Evolutionary conservation across 2,329 filamentous ascomycete species (phyloP).

Genomic region (Clarireedia monteithiana): DNA sequence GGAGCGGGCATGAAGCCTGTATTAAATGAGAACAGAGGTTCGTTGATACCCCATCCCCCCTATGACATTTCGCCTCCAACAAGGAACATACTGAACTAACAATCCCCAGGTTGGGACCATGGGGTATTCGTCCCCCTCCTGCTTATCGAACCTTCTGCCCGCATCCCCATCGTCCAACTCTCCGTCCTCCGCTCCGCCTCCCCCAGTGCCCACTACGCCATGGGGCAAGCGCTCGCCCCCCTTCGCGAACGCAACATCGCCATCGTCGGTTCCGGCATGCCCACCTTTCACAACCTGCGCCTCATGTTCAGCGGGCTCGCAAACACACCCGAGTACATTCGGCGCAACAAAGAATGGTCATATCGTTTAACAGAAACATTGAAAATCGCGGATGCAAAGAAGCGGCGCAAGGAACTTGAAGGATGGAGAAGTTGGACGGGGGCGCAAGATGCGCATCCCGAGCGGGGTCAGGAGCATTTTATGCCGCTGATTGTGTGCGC

Average conservation of each 20-base stretch:
- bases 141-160: conserved; percentile 19
- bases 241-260: conserved; percentile 60
- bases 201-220: conserved; percentile 55
- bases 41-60: background rate
- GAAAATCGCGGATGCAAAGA: conserved; percentile 28
- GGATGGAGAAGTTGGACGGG: conserved; percentile 41
- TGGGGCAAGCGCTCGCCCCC: conserved; percentile 58
- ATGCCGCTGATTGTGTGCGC: conserved; percentile 51
- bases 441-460: conserved; percentile 55
- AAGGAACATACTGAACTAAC: background rate
- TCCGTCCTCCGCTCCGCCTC: conserved; percentile 54
- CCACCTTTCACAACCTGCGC: conserved; percentile 59
- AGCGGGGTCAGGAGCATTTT: conserved; percentile 46
- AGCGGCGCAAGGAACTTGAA: conserved; percentile 36
- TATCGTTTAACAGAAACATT: conserved; percentile 29
- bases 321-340: conserved; percentile 51
- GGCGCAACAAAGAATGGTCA: conserved; percentile 47
- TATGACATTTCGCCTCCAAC: background rate
- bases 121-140: conserved; percentile 51
- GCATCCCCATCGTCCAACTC: conserved; percentile 63
- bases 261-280: conserved; percentile 65
- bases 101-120: conserved; percentile 40
- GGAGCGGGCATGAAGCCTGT: conserved; percentile 33
- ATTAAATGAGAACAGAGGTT: conserved; percentile 20
- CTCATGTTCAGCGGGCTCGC: conserved; percentile 38